Evolutionary conservation across 768 basidiomycete species (phyloP).

Genomic region (Paxillus ammoniavirescens): DNA sequence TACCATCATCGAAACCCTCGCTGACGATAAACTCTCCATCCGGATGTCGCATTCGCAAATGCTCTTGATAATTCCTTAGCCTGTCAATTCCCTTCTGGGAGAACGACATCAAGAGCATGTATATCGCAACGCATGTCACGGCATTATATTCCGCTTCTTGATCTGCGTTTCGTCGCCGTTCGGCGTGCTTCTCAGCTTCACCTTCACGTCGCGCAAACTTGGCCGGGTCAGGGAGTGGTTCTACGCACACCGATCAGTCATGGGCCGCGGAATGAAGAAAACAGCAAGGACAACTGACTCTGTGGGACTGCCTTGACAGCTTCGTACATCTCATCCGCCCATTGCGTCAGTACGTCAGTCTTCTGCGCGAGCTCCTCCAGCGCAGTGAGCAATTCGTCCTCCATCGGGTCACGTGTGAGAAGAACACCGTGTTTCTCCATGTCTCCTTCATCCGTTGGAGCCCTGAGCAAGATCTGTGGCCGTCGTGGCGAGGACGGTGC

Average conservation of each 20-base stretch:
- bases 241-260: conserved; percentile 34
- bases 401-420: conserved; percentile 61
- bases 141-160: conserved; percentile 81
- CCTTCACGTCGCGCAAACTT: conserved; percentile 72
- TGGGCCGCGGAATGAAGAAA: neutral
- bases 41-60: conserved; percentile 76
- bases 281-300: conserved; percentile 48
- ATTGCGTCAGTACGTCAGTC: conserved; percentile 88
- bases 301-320: conserved; percentile 82
- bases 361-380: conserved; percentile 95
- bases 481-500: conserved; percentile 56
- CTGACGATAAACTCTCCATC: conserved; percentile 74
- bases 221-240: conserved; percentile 76
- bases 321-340: conserved; percentile 94
- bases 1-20: conserved; percentile 80
- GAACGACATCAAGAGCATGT: conserved; percentile 90
- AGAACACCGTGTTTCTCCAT: conserved; percentile 18
- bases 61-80: conserved; percentile 75
- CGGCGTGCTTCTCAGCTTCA: conserved; percentile 69
- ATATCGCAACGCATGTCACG: conserved; percentile 83
- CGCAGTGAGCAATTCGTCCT: conserved; percentile 75
- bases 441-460: conserved; percentile 39
- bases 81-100: conserved; percentile 90
- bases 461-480: conserved; percentile 47
- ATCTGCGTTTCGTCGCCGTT: conserved; percentile 67